Conservation (phyloP, 2,329 filamentous ascomycete genomes). For the Pleurostoma richardsiae region DNA sequence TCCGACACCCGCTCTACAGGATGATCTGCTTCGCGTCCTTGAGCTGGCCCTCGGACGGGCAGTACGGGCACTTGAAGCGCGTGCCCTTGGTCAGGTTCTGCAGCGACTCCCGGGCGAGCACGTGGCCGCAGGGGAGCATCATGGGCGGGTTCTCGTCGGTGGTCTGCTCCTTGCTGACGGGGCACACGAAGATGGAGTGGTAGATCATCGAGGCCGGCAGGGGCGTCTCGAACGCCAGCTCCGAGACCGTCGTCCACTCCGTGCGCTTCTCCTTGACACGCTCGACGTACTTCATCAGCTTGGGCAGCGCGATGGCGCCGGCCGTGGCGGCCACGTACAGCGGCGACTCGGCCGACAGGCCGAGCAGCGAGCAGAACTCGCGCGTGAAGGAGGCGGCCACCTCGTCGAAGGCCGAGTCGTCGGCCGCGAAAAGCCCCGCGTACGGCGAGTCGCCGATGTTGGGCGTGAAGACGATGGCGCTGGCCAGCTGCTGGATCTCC, state of each 20-base stretch:
- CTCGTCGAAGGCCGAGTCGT: conserved; percentile 70
- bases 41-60: conserved; percentile 74
- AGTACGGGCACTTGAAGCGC: conserved; percentile 94
- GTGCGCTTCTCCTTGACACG: conserved; percentile 87
- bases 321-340: conserved; percentile 91
- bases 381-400: conserved; percentile 83
- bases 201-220: conserved; percentile 63
- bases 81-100: conserved; percentile 72
- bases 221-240: conserved; percentile 74
- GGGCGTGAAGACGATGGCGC: conserved; percentile 72
- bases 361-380: conserved; percentile 90
- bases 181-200: conserved; percentile 96
- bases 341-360: conserved; percentile 84
- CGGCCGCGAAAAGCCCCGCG: conserved; percentile 64
- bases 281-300: conserved; percentile 78
- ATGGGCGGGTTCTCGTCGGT: conserved; percentile 92
- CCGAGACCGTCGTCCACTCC: conserved; percentile 89
- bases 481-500: conserved; percentile 77
- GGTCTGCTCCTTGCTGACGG: conserved; percentile 92
- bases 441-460: conserved; percentile 79
- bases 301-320: conserved; percentile 85
- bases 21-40: conserved; percentile 72
- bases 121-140: conserved; percentile 95
- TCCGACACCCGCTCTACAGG: conserved; percentile 35
- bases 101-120: conserved; percentile 81